Evolutionary conservation across 2,329 filamentous ascomycete genomes (phyloP), one percentile per base, ranked within the genome.

Genomic region (Penicillium sp.): DNA sequence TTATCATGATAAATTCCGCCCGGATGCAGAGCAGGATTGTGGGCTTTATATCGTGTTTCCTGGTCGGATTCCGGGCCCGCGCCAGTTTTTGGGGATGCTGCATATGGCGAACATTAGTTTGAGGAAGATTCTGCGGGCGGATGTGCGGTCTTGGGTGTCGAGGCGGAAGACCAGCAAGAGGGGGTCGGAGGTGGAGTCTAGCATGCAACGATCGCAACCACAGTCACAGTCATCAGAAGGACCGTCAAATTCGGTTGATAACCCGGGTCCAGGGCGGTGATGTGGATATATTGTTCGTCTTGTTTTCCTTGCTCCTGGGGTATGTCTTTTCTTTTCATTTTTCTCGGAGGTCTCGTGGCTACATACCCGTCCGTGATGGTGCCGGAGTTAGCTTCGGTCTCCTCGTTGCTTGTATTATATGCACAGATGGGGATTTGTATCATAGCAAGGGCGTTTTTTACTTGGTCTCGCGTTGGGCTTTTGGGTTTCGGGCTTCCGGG

Each of bases 101-200:
- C 76, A 78, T 60, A 71, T 77, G 63, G 75, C 75, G 1, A 78
- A 78, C 63, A 75, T 78, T 34, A 75, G 71, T 28, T 63, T 78
- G 50, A 60, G 72, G 3, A 70, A 70, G 31, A 45, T 68, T 15
- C 8, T 68, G 5, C 61, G 63, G 63, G 58, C 62, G 4, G 63
- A 67, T 43, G 1, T 66, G 10, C 55, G 60, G n/a, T 31, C 43
- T 14, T 55, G 54, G 43, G 8, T 63, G 7, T 37, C 52, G 3
- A 34, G 10, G 3, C 51, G 51, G 14, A 66, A 61, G 15, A 4
- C 3, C 37, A 34, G 34, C 2, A 39, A 15, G 22, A 17, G 17
- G 25, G 17, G 15, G 14, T 5, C 8, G 12, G 35, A 41, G 35
- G 14, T 1, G 8, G 22, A 39, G n/a, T n/a, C 48, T 12, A 10